Evolutionary conservation across 257 asterid species (phyloP), one percentile per base, ranked within the genome.

Genomic region (Haberlea rhodopensis): DNA sequence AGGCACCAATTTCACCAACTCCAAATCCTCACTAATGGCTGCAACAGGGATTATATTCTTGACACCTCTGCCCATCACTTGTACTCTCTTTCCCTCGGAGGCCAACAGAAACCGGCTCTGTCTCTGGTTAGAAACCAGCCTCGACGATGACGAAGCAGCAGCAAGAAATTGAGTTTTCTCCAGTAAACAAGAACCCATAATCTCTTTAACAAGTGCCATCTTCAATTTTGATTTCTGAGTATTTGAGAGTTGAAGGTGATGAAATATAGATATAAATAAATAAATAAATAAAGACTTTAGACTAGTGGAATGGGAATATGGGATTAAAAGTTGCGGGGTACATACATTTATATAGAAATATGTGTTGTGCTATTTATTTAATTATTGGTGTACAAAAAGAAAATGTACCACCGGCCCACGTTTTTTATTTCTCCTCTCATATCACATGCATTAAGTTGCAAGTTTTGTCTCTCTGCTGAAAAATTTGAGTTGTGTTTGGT

Each of bases 11-110:
- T 80, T 85, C 27, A 89, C 86, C 84, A 85, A 70, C 57, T 79
- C 85, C 82, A 85, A 76, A 62, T 76, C 86, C 79, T 92, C 96
- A 62, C 96, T 84, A 19, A 94, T 81, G 48, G 95, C 94, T 7
- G 96, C 95, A 55, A 79, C 79, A 23, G 78, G 75, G 57, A 62
- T 66, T 57, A 74, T 65, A 57, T 74, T 65, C 61, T 52, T 71
- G 18, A n/a, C 29, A 5, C 53, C 68, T 43, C 40, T 78, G 55
- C 69, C 71, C 20, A 61, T 62, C 31, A 26, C 5, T 7, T 62
- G 72, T 31, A 78, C 63, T 7, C 65, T 74, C 48, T 73, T 78
- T 21, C 79, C 79, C 61, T 71, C 78, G 22, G 61, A 18, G 65
- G 81, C 80, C 31, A 76, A 21, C 68, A 75, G 70, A 2, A 75